Conservation (phyloP, 768 basidiomycete species). For the Clavulina sp. region DNA sequence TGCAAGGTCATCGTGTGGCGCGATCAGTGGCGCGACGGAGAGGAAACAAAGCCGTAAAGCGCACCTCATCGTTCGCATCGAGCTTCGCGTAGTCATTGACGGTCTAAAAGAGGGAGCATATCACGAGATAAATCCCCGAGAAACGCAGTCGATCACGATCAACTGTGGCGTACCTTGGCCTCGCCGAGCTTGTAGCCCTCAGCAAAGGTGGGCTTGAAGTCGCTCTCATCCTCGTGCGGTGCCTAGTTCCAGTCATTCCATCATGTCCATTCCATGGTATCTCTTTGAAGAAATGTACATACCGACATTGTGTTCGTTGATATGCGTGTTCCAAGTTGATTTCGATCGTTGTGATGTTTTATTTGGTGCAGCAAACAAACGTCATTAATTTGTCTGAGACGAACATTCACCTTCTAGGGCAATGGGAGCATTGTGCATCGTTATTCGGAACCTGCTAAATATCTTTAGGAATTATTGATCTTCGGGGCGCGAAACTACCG, state of each 20-base stretch:
- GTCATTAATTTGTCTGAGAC: not conserved
- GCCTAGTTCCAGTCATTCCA: not conserved
- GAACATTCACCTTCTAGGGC: no score
- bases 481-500: no score
- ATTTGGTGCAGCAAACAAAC: not conserved
- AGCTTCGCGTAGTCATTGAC: conserved; percentile 71
- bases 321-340: not conserved
- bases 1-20: no score
- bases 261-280: not conserved
- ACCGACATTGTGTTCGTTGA: not conserved
- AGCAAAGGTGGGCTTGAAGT: conserved; percentile 65
- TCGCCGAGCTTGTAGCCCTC: conserved; percentile 50
- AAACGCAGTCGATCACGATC: not conserved
- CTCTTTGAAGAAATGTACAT: not conserved
- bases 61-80: conserved; percentile 85
- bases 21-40: no score
- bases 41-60: no score
- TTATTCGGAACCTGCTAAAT: no score
- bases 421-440: no score
- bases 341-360: not conserved
- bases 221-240: conserved; percentile 43
- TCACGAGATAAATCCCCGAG: not conserved
- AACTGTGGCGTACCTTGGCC: conserved; percentile 22
- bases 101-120: conserved; percentile 22
- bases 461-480: no score